Base-by-base conservation (phyloP, 1,284 basidiomycete species). In the Heterobasidion annosum region DNA sequence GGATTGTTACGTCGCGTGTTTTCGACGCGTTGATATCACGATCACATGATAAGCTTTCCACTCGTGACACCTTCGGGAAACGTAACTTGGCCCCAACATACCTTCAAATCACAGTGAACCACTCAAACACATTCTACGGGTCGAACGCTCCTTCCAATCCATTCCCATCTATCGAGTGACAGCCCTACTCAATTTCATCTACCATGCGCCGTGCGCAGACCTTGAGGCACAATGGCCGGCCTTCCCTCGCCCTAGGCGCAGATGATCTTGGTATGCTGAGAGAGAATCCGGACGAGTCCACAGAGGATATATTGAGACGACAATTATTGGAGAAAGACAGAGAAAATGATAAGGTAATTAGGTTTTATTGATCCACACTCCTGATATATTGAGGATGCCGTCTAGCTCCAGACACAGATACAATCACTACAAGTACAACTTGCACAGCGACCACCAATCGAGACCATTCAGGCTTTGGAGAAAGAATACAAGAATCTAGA, bases 401-500 rank as follows among this genome's bases (percentile, higher is more conserved):
- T 33, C 12, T 35, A 87, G 86, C 70, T 88, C 10, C 75, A 78
- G 63, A 71, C 76, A 4, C 79, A 82, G 52, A 74, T 88, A 10
- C 74, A 82, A 52, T 56, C 73, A 15, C 73, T 89, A 32, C 83
- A 87, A 64, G 75, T 74, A 0, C 82, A 85, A 57, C 75, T 89
- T 3, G 71, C 76, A 0, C 72, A 80, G 55, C 74, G 87, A 13
- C 87, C 87, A 15, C 77, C 86, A 3, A 57, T 81, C 32, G 85
- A 89, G 58, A 70, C 69, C 0, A 71, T 88, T 16, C 79, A 85
- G 58, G 75, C 74, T 42, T 67, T 89, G 34, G 73, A 84, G 65
- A 81, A 79, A 61, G 87, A 90, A 60, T 81, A 82, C 61, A 81
- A 79, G 61, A 85, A 84, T 56, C 70, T 88, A 0, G 87, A 88